These are phyloP conservation scores for Ustilago cynodontis DNA, from an alignment of 1,284 basidiomycete species.

Conservation along the genomic window DNA sequence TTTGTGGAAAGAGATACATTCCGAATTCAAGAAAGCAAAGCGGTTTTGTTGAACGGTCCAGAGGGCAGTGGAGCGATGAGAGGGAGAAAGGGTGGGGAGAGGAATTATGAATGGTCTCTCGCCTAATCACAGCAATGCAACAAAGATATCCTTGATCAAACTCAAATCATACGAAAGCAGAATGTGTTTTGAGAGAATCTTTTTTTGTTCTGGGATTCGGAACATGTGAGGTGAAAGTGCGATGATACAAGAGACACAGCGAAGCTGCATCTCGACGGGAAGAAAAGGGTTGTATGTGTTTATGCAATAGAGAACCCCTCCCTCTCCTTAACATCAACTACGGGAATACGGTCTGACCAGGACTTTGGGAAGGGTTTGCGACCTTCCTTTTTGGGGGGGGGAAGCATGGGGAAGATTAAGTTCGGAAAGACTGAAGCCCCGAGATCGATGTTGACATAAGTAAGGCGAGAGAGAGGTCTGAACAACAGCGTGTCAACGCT, in stretches of 20 bases:
- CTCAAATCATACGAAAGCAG: not conserved
- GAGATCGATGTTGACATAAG: too few species aligned
- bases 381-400: constrained; percentile 4
- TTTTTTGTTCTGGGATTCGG: constrained; percentile 18
- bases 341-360: not conserved
- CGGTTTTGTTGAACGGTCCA: constrained; percentile 25
- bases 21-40: not conserved
- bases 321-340: not conserved
- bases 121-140: not conserved
- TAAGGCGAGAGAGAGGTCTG: not conserved
- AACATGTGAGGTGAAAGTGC: constrained; percentile 13
- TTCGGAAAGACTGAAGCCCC: not conserved
- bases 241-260: constrained; percentile 40
- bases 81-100: constrained; percentile 18
- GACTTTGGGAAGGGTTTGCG: not conserved
- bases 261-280: constrained; percentile 1
- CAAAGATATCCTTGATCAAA: not conserved
- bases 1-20: constrained; percentile 52
- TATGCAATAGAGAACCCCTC: constrained; percentile 14
- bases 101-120: constrained; percentile 21
- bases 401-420: not conserved
- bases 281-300: not conserved
- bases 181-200: constrained; percentile 19
- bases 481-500: not conserved
- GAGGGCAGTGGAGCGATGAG: constrained; percentile 3